Evolutionary conservation across 2,329 filamentous ascomycete species (phyloP), one percentile per base, ranked within the genome.

Genomic region (Biscogniauxia marginata): DNA sequence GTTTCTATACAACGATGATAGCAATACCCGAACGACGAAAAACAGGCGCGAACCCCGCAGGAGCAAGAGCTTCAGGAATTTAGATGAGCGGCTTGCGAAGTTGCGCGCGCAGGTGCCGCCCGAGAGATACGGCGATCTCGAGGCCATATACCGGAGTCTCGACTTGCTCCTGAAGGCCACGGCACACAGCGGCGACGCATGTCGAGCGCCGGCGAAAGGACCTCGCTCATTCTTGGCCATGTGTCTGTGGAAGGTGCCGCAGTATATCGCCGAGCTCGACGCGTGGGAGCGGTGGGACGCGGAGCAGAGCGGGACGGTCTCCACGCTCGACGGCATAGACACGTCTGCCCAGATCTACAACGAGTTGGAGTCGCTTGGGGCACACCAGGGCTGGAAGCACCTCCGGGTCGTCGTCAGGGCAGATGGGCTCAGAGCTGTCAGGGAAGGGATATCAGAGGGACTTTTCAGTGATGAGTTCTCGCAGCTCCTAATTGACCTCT

Each of bases 201-300:
- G 58, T 11, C 56, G 60, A 49, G 23, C 49, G n/a, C 55, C 58
- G 30, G 11, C 9, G 30, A 39, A 9, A 59, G 58, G 73, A 66
- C 19, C 71, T 4, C 75, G 70, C 22, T 79, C 79, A 4, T 70
- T 84, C 8, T 57, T 83, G 18, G 74, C 75, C 19, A 78, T 80
- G 74, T 80, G 79, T 55, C 70, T 84, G 5, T 72, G 75, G 52
- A 75, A 73, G 57, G 70, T 84, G 13, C 80, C 80, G 1, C 70
- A 71, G 16, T 81, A 78, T 59, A 77, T 82, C 25, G 64, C 70
- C 1, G 71, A 74, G 25, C 74, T 81, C n/a, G 76, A 82, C 54
- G 66, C 67, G 1, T 73, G 73, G 69, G 74, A 79, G 51, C 65
- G 67, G 24, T 61, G 67, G 11, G 72, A 78, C 19, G 69, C 74